A percentile compares a stretch with the other conserved stretches of the same genome.
Evolutionary conservation across 768 basidiomycete species (phyloP).

Genomic region (Clathrus columnatus): DNA sequence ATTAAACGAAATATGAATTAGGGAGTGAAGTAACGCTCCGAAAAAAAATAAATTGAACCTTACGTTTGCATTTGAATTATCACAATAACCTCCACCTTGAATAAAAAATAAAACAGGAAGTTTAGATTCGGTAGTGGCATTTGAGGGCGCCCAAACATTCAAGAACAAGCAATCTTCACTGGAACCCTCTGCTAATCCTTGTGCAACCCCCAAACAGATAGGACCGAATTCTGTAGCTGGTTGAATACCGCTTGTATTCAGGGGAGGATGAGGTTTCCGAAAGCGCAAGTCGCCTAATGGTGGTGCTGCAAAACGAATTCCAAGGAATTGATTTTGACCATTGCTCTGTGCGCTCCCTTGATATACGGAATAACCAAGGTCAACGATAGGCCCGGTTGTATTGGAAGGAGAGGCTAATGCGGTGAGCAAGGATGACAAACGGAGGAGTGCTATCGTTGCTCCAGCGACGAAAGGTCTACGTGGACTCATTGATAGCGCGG

Average conservation of each 20-base stretch:
- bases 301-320: constrained; percentile 47
- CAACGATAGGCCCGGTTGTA: background rate
- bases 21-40: no score
- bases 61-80: constrained; percentile 10
- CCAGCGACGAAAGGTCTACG: no score
- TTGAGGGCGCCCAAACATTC: constrained; percentile 12
- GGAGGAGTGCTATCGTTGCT: no score
- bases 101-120: constrained; percentile 14
- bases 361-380: constrained; percentile 5
- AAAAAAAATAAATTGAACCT: background rate
- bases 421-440: no score
- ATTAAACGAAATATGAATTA: no score
- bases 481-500: no score
- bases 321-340: constrained; percentile 17
- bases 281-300: constrained; percentile 42
- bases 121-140: constrained; percentile 4
- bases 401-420: no score
- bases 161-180: constrained; percentile 14
- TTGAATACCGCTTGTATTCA: background rate
- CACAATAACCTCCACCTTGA: constrained; percentile 13
- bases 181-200: background rate
- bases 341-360: constrained; percentile 2
- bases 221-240: constrained; percentile 5
- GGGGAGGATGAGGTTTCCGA: constrained; percentile 24
- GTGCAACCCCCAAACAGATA: background rate